A percentile compares a stretch with the other conserved stretches of the same genome.
Evolutionary conservation across 129 eudicot genomes (phyloP).

Genomic region (Saposhnikovia divaricata): DNA sequence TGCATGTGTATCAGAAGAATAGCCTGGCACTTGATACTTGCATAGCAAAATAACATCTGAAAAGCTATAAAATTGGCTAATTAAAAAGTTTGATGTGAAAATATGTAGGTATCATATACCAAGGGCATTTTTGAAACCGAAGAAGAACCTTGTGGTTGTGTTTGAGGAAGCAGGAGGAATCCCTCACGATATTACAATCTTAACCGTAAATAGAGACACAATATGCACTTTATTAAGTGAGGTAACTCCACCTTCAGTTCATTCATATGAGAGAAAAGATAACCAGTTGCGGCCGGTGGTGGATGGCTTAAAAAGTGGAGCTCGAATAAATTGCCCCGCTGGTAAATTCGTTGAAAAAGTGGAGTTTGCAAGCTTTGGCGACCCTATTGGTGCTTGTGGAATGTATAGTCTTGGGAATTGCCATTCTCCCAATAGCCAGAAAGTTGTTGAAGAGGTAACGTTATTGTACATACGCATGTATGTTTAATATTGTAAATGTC

Average conservation of each 20-base stretch:
- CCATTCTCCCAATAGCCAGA: slow-evolving; percentile 33
- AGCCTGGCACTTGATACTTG: background rate
- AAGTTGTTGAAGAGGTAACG: slow-evolving; percentile 58
- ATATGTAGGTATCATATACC: slow-evolving; percentile 73
- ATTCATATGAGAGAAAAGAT: slow-evolving; percentile 35
- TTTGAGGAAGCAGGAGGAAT: slow-evolving; percentile 84
- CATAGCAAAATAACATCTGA: background rate
- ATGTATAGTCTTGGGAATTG: slow-evolving; percentile 41
- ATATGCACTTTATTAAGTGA: slow-evolving; percentile 60
- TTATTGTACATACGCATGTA: background rate
- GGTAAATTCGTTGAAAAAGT: slow-evolving; percentile 36
- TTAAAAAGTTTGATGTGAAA: background rate
- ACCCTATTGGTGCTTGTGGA: slow-evolving; percentile 70
- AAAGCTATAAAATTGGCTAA: background rate
- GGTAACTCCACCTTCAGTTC: slow-evolving; percentile 41
- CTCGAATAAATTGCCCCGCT: slow-evolving; percentile 48
- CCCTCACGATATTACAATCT: slow-evolving; percentile 19
- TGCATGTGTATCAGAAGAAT: background rate
- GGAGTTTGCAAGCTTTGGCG: slow-evolving; percentile 67
- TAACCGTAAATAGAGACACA: slow-evolving; percentile 49
- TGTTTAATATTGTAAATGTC: background rate
- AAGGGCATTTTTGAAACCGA: slow-evolving; percentile 53
- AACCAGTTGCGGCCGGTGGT: slow-evolving; percentile 16
- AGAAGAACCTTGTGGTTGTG: slow-evolving; percentile 53
- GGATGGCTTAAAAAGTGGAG: slow-evolving; percentile 25